A percentile compares a stretch with the other conserved stretches of the same genome.
Evolutionary conservation across 192 early-diverging fungal genomes (phyloP).

Genomic region (Coemansia sp.): DNA sequence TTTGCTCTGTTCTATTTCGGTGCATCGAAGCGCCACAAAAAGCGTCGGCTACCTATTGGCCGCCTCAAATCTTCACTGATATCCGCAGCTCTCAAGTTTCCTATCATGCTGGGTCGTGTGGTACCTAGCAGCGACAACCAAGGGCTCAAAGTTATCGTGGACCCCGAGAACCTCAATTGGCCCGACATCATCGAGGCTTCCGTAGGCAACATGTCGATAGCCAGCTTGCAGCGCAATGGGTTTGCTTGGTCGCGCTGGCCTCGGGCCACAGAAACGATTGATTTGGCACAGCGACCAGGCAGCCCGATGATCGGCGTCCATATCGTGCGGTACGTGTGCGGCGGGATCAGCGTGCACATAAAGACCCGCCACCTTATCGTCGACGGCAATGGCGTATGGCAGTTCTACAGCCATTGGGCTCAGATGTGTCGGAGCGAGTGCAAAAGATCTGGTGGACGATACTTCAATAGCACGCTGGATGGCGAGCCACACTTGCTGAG

Average conservation of each 20-base stretch:
- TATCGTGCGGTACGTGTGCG: constrained; percentile 35
- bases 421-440: not conserved
- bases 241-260: constrained; percentile 30
- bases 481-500: not conserved
- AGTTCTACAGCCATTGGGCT: constrained; percentile 31
- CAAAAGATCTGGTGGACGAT: not conserved
- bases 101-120: constrained; percentile 17
- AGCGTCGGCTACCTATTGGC: not conserved
- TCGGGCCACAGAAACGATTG: not conserved
- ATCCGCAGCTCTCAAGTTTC: constrained; percentile 22
- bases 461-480: not conserved
- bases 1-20: constrained; percentile 32
- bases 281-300: constrained; percentile 4
- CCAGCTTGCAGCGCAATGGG: not conserved
- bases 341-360: constrained; percentile 32
- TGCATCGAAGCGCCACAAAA: not conserved
- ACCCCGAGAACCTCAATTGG: constrained; percentile 33
- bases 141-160: constrained; percentile 5
- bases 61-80: constrained; percentile 13
- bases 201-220: not conserved
- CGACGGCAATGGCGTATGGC: constrained; percentile 29
- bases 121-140: not conserved
- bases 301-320: constrained; percentile 27
- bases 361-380: constrained; percentile 34
- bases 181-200: constrained; percentile 23